Base-by-base conservation (phyloP, 805 yeast genomes). In the Saccharomycopsis sp. region DNA sequence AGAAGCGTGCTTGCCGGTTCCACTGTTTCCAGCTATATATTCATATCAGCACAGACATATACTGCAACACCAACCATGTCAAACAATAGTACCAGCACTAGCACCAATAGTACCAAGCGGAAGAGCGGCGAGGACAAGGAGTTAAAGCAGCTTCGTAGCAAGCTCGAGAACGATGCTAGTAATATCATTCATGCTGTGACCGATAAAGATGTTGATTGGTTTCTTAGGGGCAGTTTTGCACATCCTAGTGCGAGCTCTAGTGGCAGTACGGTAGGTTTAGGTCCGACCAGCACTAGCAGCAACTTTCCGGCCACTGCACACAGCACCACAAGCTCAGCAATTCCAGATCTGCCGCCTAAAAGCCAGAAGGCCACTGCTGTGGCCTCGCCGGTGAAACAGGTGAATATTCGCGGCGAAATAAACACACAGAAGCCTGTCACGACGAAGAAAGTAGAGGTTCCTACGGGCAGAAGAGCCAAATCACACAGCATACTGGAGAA, bases 121-220 rank as follows among this genome's bases (percentile, higher is more conserved):
- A 29, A 29, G 38, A 29, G 38, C 38, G 12, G 34, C 55, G 23
- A 50, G 8, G 54, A 47, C 57, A 22, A 25, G 22, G 54, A 55
- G 44, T 47, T 59, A 12, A 42, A 49, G 20, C n/a, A 17, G 17
- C 53, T 59, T 17, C 38, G 62, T 7, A 47, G 52, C 17, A 60
- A 60, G 50, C 57, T 56, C 34, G 53, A 55, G 52, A n/a, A 12
- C n/a, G 59, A 58, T 41, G 61, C 61, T 14, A 34, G 34, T 25
- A 35, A 23, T 15, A 20, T 42, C 23, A 50, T 60, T 20, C 38
- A 57, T 22, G 78, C 76, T 3, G 73, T 78, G 35, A 68, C 72
- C 35, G 73, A 72, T 56, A 69, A 70, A 23, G 83, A 80, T 59
- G 76, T 80, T 22, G 81, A 78, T 64, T 80, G 84, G 84, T 74